These are phyloP conservation scores for Achaetomiella virescens DNA, from an alignment of 495 filamentous ascomycete genomes.

Conservation along the genomic window DNA sequence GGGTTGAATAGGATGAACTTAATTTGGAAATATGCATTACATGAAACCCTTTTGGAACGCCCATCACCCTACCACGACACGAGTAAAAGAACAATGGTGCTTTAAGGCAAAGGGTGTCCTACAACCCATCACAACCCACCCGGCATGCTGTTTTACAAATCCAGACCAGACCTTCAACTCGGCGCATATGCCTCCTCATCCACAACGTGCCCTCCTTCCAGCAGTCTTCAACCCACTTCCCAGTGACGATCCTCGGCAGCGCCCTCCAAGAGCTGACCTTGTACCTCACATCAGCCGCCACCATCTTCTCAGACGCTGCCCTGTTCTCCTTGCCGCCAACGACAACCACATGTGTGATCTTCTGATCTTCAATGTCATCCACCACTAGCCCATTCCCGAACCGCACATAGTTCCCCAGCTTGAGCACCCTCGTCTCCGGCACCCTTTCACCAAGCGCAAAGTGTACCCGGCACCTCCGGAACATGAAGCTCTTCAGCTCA, in stretches of 20 bases:
- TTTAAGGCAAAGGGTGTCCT: no score
- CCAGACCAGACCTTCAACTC: conserved; percentile 13
- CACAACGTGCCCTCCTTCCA: conserved; percentile 73
- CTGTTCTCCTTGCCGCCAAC: conserved; percentile 26
- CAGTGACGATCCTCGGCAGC: conserved; percentile 64
- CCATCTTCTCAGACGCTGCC: conserved; percentile 20
- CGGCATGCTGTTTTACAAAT: not conserved
- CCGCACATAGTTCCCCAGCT: conserved; percentile 42
- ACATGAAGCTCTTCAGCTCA: conserved; percentile 57
- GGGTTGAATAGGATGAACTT: no score
- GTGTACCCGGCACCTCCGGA: conserved; percentile 53
- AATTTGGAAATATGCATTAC: no score
- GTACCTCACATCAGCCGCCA: conserved; percentile 40
- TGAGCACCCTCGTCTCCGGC: conserved; percentile 18
- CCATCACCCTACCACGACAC: no score
- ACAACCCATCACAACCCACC: not conserved
- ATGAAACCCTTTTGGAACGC: no score
- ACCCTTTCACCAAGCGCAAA: conserved; percentile 33
- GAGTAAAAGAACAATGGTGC: no score
- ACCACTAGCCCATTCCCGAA: conserved; percentile 59
- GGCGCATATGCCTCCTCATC: conserved; percentile 68
- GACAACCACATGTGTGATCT: conserved; percentile 63
- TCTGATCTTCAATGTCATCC: conserved; percentile 40
- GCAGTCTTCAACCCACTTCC: conserved; percentile 70
- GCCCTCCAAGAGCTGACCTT: conserved; percentile 38